Conservation (phyloP, 306 rosid species). For the Carpinus viminea region DNA sequence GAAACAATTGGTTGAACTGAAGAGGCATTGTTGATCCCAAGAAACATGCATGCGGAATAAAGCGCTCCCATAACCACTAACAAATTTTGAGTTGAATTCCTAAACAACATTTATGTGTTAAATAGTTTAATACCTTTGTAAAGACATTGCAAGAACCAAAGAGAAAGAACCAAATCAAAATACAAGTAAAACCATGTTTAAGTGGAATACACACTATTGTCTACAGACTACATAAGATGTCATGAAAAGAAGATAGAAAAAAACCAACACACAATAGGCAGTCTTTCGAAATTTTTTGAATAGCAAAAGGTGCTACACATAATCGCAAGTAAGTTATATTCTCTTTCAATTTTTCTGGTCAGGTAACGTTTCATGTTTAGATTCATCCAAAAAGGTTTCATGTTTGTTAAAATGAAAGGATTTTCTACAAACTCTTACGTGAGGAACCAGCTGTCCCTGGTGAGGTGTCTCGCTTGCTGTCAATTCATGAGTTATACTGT, state of each 20-base stretch:
- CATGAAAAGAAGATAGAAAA: not conserved
- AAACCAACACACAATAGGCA: not conserved
- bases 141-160: not conserved
- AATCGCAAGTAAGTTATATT: not conserved
- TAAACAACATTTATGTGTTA: conserved; percentile 24
- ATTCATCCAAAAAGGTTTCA: too few relatives aligned
- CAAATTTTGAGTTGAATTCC: conserved; percentile 63
- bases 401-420: too few relatives aligned
- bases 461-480: too few relatives aligned
- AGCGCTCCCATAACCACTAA: conserved; percentile 85
- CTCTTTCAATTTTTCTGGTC: not conserved
- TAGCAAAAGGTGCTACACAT: not conserved
- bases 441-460: too few relatives aligned
- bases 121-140: not conserved
- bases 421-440: too few relatives aligned
- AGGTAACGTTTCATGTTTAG: not conserved
- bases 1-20: conserved; percentile 93
- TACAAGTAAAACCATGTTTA: not conserved
- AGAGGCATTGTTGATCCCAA: conserved; percentile 82
- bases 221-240: not conserved
- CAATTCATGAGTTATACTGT: too few relatives aligned
- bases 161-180: not conserved
- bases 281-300: not conserved
- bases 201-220: not conserved
- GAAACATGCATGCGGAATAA: conserved; percentile 70